A percentile compares a stretch with the other conserved stretches of the same genome.
Evolutionary conservation across 2,329 filamentous ascomycete genomes (phyloP).

Genomic region (Clathrospora elynae): DNA sequence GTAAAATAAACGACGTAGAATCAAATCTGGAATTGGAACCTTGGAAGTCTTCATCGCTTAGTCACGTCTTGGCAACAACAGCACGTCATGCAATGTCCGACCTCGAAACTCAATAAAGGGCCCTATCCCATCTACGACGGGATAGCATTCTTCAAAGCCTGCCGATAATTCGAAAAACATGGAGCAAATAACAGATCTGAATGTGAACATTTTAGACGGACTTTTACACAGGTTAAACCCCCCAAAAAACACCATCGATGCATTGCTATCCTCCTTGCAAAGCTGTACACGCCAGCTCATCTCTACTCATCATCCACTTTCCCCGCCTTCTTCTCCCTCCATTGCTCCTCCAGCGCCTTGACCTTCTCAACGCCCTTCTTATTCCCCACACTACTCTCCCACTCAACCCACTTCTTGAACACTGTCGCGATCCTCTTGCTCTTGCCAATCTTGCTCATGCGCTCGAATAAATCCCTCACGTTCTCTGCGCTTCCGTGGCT

Average conservation of each 20-base stretch:
- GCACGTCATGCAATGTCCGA: no score
- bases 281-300: not conserved
- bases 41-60: no score
- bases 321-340: conserved; percentile 58
- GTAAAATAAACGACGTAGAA: no score
- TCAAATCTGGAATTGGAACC: no score
- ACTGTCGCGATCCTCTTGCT: conserved; percentile 81
- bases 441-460: conserved; percentile 73
- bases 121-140: no score
- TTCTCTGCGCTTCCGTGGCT: conserved; percentile 62
- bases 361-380: conserved; percentile 72
- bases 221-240: conserved; percentile 1
- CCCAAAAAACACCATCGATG: conserved; percentile 5
- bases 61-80: no score
- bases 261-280: not conserved
- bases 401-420: conserved; percentile 90
- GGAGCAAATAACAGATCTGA: no score
- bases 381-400: conserved; percentile 75
- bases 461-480: conserved; percentile 80
- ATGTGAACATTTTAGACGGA: no score
- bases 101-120: no score
- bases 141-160: no score
- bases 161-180: no score
- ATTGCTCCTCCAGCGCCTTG: conserved; percentile 71
- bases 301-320: conserved; percentile 20